Percentiles rank a stretch among this genome's conserved stretches.
These are phyloP conservation scores for Xylariales sp. DNA, from an alignment of 2,329 filamentous ascomycete species.

Conservation along the genomic window DNA sequence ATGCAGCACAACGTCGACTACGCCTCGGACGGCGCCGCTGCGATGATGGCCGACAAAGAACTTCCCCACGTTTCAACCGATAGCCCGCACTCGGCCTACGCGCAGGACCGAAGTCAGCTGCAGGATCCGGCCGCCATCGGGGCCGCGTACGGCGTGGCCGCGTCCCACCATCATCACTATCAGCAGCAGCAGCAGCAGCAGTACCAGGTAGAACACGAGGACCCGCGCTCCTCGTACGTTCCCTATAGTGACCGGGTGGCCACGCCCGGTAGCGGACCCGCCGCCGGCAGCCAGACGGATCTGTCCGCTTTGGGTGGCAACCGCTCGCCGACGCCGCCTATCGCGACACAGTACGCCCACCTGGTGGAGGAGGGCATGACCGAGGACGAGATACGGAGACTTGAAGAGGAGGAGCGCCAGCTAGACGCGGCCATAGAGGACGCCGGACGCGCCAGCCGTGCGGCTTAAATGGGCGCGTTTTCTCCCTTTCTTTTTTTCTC, in stretches of 20 bases:
- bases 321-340: conserved; percentile 16
- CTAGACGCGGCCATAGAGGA: conserved; percentile 53
- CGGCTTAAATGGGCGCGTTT: too few species aligned
- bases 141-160: too few species aligned
- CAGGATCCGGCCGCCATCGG: conserved; percentile 5
- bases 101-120: conserved; percentile 30
- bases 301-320: conserved; percentile 4
- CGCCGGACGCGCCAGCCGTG: conserved; percentile 21
- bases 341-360: conserved; percentile 39
- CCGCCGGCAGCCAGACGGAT: conserved; percentile 19
- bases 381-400: conserved; percentile 46
- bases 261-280: conserved; percentile 12
- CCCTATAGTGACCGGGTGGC: conserved; percentile 27
- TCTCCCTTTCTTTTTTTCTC: too few species aligned
- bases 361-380: conserved; percentile 60
- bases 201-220: conserved; percentile 11
- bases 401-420: conserved; percentile 55
- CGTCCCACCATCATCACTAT: conserved; percentile 13
- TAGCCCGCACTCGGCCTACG: conserved; percentile 38
- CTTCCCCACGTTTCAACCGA: conserved; percentile 29
- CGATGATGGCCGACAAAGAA: conserved; percentile 44
- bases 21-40: conserved; percentile 20
- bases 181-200: conserved; percentile 11
- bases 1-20: conserved; percentile 14
- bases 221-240: conserved; percentile 20